Base-by-base conservation (phyloP, 2,329 filamentous ascomycete genomes). In the Aspergillus hortae region DNA sequence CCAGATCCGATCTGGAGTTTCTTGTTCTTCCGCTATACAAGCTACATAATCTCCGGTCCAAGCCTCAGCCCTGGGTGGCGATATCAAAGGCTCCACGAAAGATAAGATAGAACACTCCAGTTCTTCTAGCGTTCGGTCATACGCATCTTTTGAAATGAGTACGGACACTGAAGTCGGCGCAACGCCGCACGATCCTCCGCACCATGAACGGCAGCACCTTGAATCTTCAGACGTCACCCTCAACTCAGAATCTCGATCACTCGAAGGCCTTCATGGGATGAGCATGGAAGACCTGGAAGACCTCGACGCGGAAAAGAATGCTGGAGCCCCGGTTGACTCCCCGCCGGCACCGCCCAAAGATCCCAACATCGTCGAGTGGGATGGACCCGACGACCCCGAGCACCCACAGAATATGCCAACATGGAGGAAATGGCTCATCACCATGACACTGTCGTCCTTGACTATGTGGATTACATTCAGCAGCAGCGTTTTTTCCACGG, bases 401-500 rank as follows among this genome's bases (percentile, higher is more conserved):
- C 63, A 68, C 50, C 66, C 67, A 3, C 65, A 66, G 52, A 69
- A 69, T 48, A 59, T 62, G 55, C 56, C 58, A 6, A 36, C 46
- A n/a, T 62, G 56, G 61, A 59, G 51, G 46, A 78, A 74, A 62
- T 78, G 72, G 71, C 54, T 67, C 2, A 63, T 73, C 38, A 77
- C 61, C 21, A 63, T 63, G 59, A 56, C 55, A 10, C 27, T 63
- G 42, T 59, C 61, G 5, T 61, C 53, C 21, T 54, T 64, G 63
- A 76, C 75, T 3, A 76, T 78, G 56, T 71, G 66, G 58, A 68
- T 76, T 45, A 78, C 76, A 1, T 79, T 79, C 52, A 70, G 75
- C 14, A 75, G 70, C 48, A 76, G 72, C 36, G 67, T 79, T 36
- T 77, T 77, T 60, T 74, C 68, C 35, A 72, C 75, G 3, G 73